Percentiles rank a stretch among this genome's conserved stretches.
phyloP scores from a whole-genome alignment of 177 flowering plant genomes.

The Telopea speciosissima region DNA sequence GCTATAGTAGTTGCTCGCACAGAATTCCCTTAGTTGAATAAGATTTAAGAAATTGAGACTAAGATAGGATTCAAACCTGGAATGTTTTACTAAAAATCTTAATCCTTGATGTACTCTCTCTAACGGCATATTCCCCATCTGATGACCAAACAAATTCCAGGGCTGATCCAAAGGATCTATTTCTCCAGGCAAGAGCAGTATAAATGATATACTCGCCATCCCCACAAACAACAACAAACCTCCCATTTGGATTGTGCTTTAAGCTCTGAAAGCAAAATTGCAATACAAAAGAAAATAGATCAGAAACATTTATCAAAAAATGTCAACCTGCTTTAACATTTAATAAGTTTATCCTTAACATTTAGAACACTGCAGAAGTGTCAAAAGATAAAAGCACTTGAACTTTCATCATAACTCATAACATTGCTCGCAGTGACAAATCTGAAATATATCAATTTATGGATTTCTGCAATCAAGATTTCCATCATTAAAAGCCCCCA shows the following conservation, averaged over 20 bases:
- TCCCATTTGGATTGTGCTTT: constrained; percentile 95
- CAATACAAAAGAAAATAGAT: background rate
- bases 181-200: constrained; percentile 97
- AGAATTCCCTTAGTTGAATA: background rate
- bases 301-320: background rate
- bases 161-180: constrained; percentile 91
- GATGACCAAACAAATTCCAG: constrained; percentile 92
- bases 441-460: too few species aligned
- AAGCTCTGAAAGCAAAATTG: constrained; percentile 51
- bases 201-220: constrained; percentile 92
- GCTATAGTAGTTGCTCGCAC: background rate
- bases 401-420: too few species aligned
- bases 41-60: background rate
- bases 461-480: too few species aligned
- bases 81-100: constrained; percentile 84
- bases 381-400: background rate
- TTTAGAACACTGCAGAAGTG: background rate
- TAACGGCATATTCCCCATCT: constrained; percentile 89
- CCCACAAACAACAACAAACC: constrained; percentile 96
- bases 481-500: too few species aligned
- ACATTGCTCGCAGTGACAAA: too few species aligned
- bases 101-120: constrained; percentile 88
- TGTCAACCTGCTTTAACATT: background rate
- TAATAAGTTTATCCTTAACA: background rate
- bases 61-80: constrained; percentile 41